phyloP scores from a whole-genome alignment of 805 yeast genomes.

The Diddensiella transvaalensis region DNA sequence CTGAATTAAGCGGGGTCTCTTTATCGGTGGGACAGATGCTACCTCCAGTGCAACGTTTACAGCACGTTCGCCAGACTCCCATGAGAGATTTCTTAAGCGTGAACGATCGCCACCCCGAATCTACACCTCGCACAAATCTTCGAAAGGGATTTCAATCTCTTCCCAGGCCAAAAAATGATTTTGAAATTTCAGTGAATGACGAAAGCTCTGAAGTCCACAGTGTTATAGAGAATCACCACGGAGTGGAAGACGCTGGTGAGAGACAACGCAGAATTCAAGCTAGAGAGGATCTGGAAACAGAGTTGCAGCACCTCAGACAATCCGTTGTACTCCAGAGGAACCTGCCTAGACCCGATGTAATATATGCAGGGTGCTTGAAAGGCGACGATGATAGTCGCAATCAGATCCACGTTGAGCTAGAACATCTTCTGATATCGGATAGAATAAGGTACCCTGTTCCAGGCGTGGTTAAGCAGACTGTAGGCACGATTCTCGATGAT shows the following conservation, averaged over 20 bases:
- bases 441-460: slow-evolving; percentile 24
- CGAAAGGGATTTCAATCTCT: slow-evolving; percentile 23
- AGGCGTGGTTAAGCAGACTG: neutral
- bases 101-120: slow-evolving; percentile 15
- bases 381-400: slow-evolving; percentile 6
- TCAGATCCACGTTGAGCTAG: slow-evolving; percentile 25
- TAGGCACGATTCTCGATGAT: slow-evolving; percentile 9
- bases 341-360: slow-evolving; percentile 32
- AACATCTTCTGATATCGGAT: slow-evolving; percentile 29
- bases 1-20: slow-evolving; percentile 18
- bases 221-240: slow-evolving; percentile 13
- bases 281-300: slow-evolving; percentile 20
- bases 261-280: slow-evolving; percentile 25
- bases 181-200: slow-evolving; percentile 37
- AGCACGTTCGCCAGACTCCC: slow-evolving; percentile 15
- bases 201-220: slow-evolving; percentile 18
- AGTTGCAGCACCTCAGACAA: slow-evolving; percentile 35
- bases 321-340: slow-evolving; percentile 47
- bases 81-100: slow-evolving; percentile 23
- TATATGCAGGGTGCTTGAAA: slow-evolving; percentile 4
- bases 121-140: slow-evolving; percentile 20
- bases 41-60: slow-evolving; percentile 9
- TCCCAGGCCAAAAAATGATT: slow-evolving; percentile 41
- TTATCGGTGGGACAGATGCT: neutral
- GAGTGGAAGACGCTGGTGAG: slow-evolving; percentile 32